Percentiles rank a stretch among this genome's conserved stretches.
Conservation (phyloP, 139 green algal genomes). For the Ulvella scutata region DNA sequence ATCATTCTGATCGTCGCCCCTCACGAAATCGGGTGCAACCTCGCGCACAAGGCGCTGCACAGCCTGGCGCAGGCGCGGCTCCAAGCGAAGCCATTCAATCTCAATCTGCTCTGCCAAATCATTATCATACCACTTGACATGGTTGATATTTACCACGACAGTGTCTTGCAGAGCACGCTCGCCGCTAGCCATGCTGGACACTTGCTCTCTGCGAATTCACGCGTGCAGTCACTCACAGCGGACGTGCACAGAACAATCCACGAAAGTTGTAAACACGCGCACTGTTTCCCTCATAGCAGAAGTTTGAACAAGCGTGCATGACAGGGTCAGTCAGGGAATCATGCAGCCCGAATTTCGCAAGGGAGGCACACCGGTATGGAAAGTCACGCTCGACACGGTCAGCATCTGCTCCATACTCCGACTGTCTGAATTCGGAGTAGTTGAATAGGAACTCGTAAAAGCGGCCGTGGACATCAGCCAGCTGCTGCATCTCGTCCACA, state of each 20-base stretch:
- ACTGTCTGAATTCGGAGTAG: not conserved
- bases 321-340: no score
- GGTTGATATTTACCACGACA: slow-evolving; percentile 3
- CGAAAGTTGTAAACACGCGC: no score
- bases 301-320: no score
- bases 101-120: slow-evolving; percentile 14
- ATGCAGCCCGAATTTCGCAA: no score
- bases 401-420: not conserved
- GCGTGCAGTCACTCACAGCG: no score
- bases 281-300: no score
- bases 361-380: not conserved
- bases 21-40: slow-evolving; percentile 34
- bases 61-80: slow-evolving; percentile 53
- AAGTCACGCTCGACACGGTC: no score
- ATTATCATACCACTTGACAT: slow-evolving; percentile 14
- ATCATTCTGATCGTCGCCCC: not conserved
- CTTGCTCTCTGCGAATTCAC: not conserved
- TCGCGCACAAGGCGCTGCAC: slow-evolving; percentile 57
- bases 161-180: slow-evolving; percentile 2
- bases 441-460: slow-evolving; percentile 1
- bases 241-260: no score
- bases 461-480: not conserved
- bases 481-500: not conserved
- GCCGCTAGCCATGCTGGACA: not conserved
- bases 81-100: slow-evolving; percentile 34